Evolutionary conservation across 2,329 filamentous ascomycete species (phyloP), one percentile per base, ranked within the genome.

Genomic region (Akanthomyces lecanii): DNA sequence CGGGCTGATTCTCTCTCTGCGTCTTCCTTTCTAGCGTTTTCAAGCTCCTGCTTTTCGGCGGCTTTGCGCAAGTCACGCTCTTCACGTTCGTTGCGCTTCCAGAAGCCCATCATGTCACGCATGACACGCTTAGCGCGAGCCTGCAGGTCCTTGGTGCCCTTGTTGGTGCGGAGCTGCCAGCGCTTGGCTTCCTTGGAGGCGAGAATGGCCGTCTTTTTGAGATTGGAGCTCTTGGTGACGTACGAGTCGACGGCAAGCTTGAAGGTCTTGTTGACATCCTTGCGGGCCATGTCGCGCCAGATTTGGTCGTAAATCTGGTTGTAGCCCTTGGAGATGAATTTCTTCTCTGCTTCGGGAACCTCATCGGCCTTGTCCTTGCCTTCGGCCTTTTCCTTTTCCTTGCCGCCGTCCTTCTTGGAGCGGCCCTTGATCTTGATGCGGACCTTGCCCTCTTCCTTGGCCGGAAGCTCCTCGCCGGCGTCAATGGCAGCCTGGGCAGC

Each of bases 31-130:
- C 95, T 93, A 21, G 95, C 95, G 71, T 95, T 96, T 74, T 99
- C 95, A 54, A 99, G 85, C 78, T 98, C 95, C 75, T 97, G 92
- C 74, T 89, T 91, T 80, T 99, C 95, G 5, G 95, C 95, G 59
- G 93, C 88, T 79, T 97, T 96, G 69, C 95, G 89, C 67, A 96
- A 82, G 74, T 99, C 95, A 65, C 95, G 91, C 74, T 99, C 95
- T 74, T 99, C 95, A 60, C 94, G 90, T 76, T 99, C 95, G 74
- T 99, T 99, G 63, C 94, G 89, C 78, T 98, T 98, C 95, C 95
- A 99, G 83, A 98, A 99, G 63, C 91, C 88, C 85, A 97, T 95
- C 95, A 99, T 99, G 78, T 99, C 95, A 73, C 95, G 88, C 95
- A 99, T 99, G 64, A 94, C 94, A 68, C 95, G 90, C 82, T 99